Base-by-base conservation (phyloP, 345 rosid genomes). In the Chamaenerion angustifolium region DNA sequence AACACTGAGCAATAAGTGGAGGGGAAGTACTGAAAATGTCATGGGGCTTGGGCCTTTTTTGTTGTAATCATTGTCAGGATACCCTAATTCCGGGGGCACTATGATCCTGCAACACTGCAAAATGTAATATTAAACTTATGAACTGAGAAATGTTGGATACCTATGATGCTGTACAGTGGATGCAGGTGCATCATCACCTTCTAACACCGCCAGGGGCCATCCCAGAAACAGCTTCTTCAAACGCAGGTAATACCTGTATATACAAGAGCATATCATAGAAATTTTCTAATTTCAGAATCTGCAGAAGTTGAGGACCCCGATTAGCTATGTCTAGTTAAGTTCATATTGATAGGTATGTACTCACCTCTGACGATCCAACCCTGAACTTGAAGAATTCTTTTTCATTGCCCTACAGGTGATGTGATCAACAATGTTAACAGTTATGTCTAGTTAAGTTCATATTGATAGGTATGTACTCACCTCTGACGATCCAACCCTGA, bases 41-140 rank as follows among this genome's bases (percentile, higher is more conserved):
- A 81, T 76, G 16, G 95, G 98, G 57, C 63, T 76, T 42, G 96
- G 96, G 8, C 65, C 93, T 48, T 88, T 76, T 64, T 61, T 83
- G 74, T 76, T 90, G 85, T 27, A 83, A 67, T 86, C 93, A 68
- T 81, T 81, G 55, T 65, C 96, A 12, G 98, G 98, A 72, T 86
- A 86, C 67, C 96, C 98, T 55, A 86, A 57, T 56, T 90, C 98
- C 15, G 98, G 98, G 3, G 94, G 98, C 64, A 86, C 98, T 70
- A 81, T 69, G 63, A 86, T 72, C 96, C 96, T 86, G 93, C 81
- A 75, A 64, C 60, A 65, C 79, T 75, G 78, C 57, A 56, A 68
- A 31, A 67, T 59, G 52, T 45, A 55, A 63, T 18, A 62, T 64
- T 17, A 49, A 49, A 31, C 40, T 49, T 4, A 21, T 21, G 25